Base-by-base conservation (phyloP, 805 yeast genomes). In the Kuraishia borneana region DNA sequence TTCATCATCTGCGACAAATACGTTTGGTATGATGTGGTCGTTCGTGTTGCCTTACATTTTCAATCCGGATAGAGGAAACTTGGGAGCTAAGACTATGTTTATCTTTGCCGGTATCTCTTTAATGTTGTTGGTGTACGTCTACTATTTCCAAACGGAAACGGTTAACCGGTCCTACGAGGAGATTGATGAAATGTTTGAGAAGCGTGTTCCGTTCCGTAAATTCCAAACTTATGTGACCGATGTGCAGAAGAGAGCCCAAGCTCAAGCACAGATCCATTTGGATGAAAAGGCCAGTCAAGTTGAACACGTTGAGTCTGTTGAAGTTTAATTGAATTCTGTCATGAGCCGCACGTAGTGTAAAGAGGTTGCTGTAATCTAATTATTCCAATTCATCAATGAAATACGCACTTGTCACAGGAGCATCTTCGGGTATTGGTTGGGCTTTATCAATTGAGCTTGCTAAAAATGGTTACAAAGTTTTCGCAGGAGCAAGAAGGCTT, bases 401-500 rank as follows among this genome's bases (percentile, higher is more conserved):
- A 12, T 25, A 25, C 28, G 82, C 74, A 5, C 58, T 76, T 30
- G 68, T 74, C 21, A 70, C 77, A 1, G 81, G 81, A 8, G 74
- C 76, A 5, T 70, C 78, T 0, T 62, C 72, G 0, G 81, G 82
- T 12, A 74, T 74, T 35, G 82, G 82, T 0, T 63, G 54, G 38
- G 61, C 59, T 16, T 42, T 71, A 4, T 63, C 75, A 5, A 42
- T 50, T 14, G 70, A 67, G 40, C 57, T 74, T 30, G 58, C 64
- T 17, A 40, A 48, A 16, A 54, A 59, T 12, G 71, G 70, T 0
- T 68, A 58, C 42, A 58, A 60, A 38, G 85, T 82, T 1, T 80
- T 71, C 48, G 88, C 88, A 1, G 76, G 82, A 37, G 87, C 92
- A 2, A 64, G 94, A 51, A 66, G 85, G 42, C 44, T 70, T 21